Evolutionary conservation across 2,329 filamentous ascomycete species (phyloP).

Genomic region (Elsinoe batatas): DNA sequence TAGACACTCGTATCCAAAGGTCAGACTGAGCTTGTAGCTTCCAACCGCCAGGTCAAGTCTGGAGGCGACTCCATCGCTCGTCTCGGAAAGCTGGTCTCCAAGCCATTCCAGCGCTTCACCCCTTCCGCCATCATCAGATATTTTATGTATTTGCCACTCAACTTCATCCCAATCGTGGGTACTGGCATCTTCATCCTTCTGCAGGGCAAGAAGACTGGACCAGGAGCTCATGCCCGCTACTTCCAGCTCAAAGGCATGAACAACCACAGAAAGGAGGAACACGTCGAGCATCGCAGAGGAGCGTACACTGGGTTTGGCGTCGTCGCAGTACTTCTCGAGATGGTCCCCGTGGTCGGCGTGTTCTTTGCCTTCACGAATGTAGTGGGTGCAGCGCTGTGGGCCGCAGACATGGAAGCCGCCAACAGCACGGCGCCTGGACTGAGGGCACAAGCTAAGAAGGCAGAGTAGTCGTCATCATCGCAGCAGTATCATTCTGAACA

Average conservation of each 20-base stretch:
- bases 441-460: conserved; percentile 25
- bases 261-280: conserved; percentile 52
- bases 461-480: not conserved
- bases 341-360: conserved; percentile 73
- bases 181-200: conserved; percentile 70
- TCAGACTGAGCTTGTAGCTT: conserved; percentile 54
- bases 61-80: conserved; percentile 44
- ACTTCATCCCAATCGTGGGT: conserved; percentile 84
- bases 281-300: conserved; percentile 58
- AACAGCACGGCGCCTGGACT: conserved; percentile 25
- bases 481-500: not conserved
- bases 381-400: conserved; percentile 89
- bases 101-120: conserved; percentile 44
- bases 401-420: conserved; percentile 47
- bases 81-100: conserved; percentile 47
- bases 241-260: conserved; percentile 87
- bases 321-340: conserved; percentile 69
- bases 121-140: conserved; percentile 60
- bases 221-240: conserved; percentile 55
- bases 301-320: conserved; percentile 72
- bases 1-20: conserved; percentile 44
- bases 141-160: conserved; percentile 78
- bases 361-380: conserved; percentile 86
- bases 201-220: conserved; percentile 49
- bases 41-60: conserved; percentile 61